Evolutionary conservation across 164 flowering plant species (phyloP), one percentile per base, ranked within the genome.

Genomic region (Protea cynaroides): DNA sequence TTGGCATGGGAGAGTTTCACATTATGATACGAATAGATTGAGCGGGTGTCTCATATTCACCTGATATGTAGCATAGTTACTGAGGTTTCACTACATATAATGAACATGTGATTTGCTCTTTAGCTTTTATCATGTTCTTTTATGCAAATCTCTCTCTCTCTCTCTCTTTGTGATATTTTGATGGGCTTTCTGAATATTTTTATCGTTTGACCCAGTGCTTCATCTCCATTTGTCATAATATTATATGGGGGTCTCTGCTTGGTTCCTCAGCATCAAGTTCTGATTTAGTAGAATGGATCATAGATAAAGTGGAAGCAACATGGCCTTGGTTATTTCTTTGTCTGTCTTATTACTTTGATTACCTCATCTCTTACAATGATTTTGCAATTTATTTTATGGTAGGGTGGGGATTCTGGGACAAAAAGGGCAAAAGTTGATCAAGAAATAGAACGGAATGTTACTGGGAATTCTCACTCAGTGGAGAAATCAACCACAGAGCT

Each of bases 401-500:
- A 90, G 96, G 83, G 86, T 47, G 91, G 86, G 62, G 95, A 85
- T 76, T 79, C 78, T 67, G 63, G 74, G 61, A 64, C 78, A 46
- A 85, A 85, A 74, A 79, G 88, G 74, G 86, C 63, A 34, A 90
- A 86, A 68, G 78, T 83, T 68, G 89, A 85, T 68, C 82, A 70
- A 69, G 96, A 84, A 62, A 68, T 51, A 17, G 90, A 84, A 49
- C 68, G 19, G 18, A 71, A 56, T n/a, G 66, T 58, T 19, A 19
- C 25, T 19, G 76, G 37, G 29, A 83, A 73, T 37, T 49, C 76
- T 18, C 63, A 67, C 59, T 10, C 63, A 7, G 61, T 68, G 65
- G 84, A 68, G 54, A 80, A 67, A 63, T 61, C 71, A 62, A 54
- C 69, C 40, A 25, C 65, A 36, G 59, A 60, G 37, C 59, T 66